Conservation (phyloP, 2,329 filamentous ascomycete genomes). For the Hirsutella thompsonii region DNA sequence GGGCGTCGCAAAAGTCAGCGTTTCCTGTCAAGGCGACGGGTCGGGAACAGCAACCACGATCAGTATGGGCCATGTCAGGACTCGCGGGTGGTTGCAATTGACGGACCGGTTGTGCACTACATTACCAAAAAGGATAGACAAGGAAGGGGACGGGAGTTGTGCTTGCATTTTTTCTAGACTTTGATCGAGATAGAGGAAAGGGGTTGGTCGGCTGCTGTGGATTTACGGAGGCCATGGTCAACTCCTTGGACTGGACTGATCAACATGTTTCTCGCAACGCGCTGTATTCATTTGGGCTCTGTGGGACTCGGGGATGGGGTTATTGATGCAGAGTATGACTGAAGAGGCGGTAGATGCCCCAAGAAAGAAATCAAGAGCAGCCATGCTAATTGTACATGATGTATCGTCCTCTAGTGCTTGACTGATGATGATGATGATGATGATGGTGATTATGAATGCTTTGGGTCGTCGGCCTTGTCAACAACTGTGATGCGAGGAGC, state of each 20-base stretch:
- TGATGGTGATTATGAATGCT: not conserved
- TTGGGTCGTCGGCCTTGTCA: constrained; percentile 22
- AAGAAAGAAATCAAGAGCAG: not conserved
- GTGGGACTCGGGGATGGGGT: constrained; percentile 5
- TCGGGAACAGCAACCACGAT: not conserved
- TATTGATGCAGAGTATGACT: constrained; percentile 5
- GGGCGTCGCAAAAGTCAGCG: not conserved
- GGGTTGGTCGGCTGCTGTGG: constrained; percentile 14
- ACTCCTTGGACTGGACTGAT: constrained; percentile 21
- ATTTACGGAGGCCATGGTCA: constrained; percentile 16
- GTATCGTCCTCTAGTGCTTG: not conserved
- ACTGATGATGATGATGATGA: not conserved
- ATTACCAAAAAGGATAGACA: constrained; percentile 24
- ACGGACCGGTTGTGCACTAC: constrained; percentile 18
- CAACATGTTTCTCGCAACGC: constrained; percentile 17
- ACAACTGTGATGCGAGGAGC: constrained; percentile 51
- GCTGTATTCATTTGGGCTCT: constrained; percentile 5
- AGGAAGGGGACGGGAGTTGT: constrained; percentile 21
- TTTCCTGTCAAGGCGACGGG: constrained; percentile 2
- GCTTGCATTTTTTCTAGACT: constrained; percentile 24
- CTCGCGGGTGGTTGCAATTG: constrained; percentile 3
- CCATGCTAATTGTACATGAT: not conserved
- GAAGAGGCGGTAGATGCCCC: constrained; percentile 3
- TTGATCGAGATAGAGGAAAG: constrained; percentile 25
- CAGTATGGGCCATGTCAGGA: not conserved